Conservation (phyloP, 2,329 filamentous ascomycete genomes). For the Emmonsia crescens region DNA sequence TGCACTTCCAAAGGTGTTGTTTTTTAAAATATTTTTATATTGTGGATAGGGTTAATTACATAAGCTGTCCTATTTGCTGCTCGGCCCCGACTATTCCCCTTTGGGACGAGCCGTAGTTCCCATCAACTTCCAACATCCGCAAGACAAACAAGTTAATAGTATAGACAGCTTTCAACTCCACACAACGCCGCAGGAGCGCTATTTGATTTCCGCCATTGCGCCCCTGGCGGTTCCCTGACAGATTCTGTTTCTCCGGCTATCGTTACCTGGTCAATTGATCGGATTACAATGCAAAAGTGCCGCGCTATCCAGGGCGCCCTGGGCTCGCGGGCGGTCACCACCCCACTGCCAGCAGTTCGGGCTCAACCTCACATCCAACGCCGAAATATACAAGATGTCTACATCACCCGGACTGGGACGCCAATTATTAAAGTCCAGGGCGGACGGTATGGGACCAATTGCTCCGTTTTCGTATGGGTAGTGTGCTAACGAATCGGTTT, state of each 20-base stretch:
- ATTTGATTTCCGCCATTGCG: background rate
- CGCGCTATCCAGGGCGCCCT: conserved; percentile 33
- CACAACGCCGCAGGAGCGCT: background rate
- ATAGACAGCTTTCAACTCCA: conserved; percentile 21
- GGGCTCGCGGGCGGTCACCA: conserved; percentile 27
- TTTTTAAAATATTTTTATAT: too few relatives aligned
- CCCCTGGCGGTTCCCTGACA: background rate
- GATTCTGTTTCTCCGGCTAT: conserved; percentile 19
- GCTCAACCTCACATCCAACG: conserved; percentile 33
- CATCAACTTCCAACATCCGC: background rate
- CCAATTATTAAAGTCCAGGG: conserved; percentile 81
- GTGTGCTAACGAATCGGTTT: conserved; percentile 17
- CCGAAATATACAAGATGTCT: conserved; percentile 62
- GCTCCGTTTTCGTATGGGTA: conserved; percentile 8
- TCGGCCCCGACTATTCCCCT: background rate
- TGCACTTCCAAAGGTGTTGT: too few relatives aligned
- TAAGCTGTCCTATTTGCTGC: too few relatives aligned
- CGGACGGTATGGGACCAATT: conserved; percentile 57
- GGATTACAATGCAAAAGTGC: conserved; percentile 37
- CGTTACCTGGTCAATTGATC: conserved; percentile 16
- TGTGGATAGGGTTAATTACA: background rate
- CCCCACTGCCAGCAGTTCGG: conserved; percentile 21
- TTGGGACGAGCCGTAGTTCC: background rate
- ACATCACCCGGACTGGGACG: conserved; percentile 92
- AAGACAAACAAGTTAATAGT: conserved; percentile 13